Evolutionary conservation across 768 basidiomycete genomes (phyloP).

Genomic region (Peribolospora kevripleyi): DNA sequence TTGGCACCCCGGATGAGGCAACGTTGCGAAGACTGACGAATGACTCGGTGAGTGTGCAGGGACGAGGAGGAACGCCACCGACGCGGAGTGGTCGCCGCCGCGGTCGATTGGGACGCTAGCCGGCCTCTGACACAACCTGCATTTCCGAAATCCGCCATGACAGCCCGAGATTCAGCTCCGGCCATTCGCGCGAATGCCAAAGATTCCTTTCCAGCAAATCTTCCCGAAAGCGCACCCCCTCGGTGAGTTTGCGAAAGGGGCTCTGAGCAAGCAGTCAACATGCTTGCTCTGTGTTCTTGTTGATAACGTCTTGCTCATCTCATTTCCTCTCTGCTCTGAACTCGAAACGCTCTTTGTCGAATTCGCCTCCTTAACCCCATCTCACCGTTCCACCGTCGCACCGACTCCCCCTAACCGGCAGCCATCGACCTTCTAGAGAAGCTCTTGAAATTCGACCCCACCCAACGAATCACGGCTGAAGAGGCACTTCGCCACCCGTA

Average conservation of each 20-base stretch:
- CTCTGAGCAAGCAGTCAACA: not conserved
- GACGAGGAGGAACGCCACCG: too few species aligned
- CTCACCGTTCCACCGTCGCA: not conserved
- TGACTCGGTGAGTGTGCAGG: slow-evolving; percentile 44
- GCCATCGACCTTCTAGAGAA: slow-evolving; percentile 85
- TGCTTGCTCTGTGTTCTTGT: too few species aligned
- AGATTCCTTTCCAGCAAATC: slow-evolving; percentile 53
- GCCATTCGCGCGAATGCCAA: slow-evolving; percentile 65
- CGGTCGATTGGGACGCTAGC: not conserved
- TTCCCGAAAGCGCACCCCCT: slow-evolving; percentile 65
- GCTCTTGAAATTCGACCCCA: slow-evolving; percentile 85
- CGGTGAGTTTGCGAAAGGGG: slow-evolving; percentile 24
- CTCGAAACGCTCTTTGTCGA: not conserved
- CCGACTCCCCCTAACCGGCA: slow-evolving; percentile 8
- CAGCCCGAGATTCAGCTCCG: slow-evolving; percentile 65
- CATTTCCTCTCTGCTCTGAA: not conserved
- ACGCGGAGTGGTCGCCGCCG: too few species aligned
- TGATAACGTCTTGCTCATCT: too few species aligned
- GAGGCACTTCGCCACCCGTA: slow-evolving; percentile 83
- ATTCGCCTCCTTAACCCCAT: not conserved
- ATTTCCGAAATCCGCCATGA: not conserved
- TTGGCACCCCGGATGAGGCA: slow-evolving; percentile 78
- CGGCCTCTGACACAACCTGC: not conserved
- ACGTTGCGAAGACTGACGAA: slow-evolving; percentile 66
- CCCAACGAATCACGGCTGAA: slow-evolving; percentile 67